Evolutionary conservation across 306 rosid genomes (phyloP).

Genomic region (Gastrolobium villosum): DNA sequence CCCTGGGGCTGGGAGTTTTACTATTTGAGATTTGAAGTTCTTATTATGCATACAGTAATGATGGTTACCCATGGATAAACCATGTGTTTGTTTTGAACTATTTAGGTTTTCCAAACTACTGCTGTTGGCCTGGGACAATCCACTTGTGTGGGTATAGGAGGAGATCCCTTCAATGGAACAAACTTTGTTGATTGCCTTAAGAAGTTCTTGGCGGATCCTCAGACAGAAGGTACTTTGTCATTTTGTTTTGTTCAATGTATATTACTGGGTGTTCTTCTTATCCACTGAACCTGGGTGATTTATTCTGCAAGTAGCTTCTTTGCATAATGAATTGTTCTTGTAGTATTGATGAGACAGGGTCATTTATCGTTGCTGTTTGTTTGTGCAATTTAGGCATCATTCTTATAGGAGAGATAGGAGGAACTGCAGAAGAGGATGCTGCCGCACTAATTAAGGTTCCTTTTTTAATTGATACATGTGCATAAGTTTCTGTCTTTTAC

Average conservation of each 20-base stretch:
- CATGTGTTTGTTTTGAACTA: constrained; percentile 24
- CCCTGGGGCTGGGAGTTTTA: neutral
- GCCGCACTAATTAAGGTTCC: constrained; percentile 96
- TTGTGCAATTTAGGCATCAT: constrained; percentile 73
- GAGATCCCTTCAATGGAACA: constrained; percentile 99
- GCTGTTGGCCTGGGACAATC: constrained; percentile 99
- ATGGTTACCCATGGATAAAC: constrained; percentile 43
- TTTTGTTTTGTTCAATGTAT: constrained; percentile 26
- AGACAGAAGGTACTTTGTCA: constrained; percentile 80
- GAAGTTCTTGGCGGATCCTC: constrained; percentile 87
- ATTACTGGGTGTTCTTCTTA: constrained; percentile 1
- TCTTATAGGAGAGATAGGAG: constrained; percentile 99
- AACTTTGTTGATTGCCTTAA: constrained; percentile 96
- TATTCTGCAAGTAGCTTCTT: constrained; percentile 35
- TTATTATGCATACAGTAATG: constrained; percentile 31
- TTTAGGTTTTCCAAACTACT: constrained; percentile 97
- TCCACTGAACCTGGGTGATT: neutral
- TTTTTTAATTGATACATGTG: constrained; percentile 18
- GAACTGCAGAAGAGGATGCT: constrained; percentile 99
- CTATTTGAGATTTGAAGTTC: constrained; percentile 42
- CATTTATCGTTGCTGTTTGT: constrained; percentile 26
- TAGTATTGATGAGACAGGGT: constrained; percentile 30
- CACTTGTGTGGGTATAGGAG: constrained; percentile 98
- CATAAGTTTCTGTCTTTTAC: constrained; percentile 19
- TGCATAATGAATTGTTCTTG: constrained; percentile 27